A percentile compares a stretch with the other conserved stretches of the same genome.
phyloP scores from a whole-genome alignment of 768 basidiomycete genomes.

The Trametes punicea region DNA sequence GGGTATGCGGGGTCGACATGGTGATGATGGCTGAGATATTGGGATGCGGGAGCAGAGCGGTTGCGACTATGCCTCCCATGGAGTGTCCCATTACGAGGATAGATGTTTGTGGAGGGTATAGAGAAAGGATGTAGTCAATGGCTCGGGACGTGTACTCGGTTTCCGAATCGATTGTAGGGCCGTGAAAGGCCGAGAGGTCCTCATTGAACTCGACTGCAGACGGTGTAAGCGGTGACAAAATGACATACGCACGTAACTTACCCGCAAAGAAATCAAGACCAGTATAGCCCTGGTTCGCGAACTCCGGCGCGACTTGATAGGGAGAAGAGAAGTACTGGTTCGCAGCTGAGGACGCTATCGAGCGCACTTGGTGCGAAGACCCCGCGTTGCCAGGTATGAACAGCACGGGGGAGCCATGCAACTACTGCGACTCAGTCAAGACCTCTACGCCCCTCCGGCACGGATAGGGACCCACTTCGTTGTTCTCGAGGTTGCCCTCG shows the following conservation, averaged over 20 bases:
- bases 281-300: slow-evolving; percentile 43
- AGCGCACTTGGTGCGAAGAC: slow-evolving; percentile 89
- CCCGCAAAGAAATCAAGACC: slow-evolving; percentile 86
- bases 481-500: slow-evolving; percentile 79
- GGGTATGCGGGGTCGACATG: slow-evolving; percentile 91
- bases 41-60: slow-evolving; percentile 65
- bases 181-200: slow-evolving; percentile 94
- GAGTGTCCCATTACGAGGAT: slow-evolving; percentile 90
- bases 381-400: slow-evolving; percentile 99
- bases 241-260: slow-evolving; percentile 36
- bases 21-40: slow-evolving; percentile 81
- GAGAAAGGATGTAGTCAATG: slow-evolving; percentile 73
- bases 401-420: slow-evolving; percentile 75
- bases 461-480: slow-evolving; percentile 42
- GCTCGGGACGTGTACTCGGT: slow-evolving; percentile 68
- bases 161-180: slow-evolving; percentile 81
- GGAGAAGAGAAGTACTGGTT: slow-evolving; percentile 75
- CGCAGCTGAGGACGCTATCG: slow-evolving; percentile 88
- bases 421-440: slow-evolving; percentile 25
- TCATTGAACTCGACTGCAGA: slow-evolving; percentile 89
- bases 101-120: slow-evolving; percentile 58
- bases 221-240: no score
- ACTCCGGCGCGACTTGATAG: slow-evolving; percentile 49
- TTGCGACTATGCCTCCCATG: slow-evolving; percentile 94
- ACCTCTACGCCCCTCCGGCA: slow-evolving; percentile 5